A percentile compares a stretch with the other conserved stretches of the same genome.
Evolutionary conservation across 106 monocot species (phyloP).

Genomic region (Dioscorea alata): DNA sequence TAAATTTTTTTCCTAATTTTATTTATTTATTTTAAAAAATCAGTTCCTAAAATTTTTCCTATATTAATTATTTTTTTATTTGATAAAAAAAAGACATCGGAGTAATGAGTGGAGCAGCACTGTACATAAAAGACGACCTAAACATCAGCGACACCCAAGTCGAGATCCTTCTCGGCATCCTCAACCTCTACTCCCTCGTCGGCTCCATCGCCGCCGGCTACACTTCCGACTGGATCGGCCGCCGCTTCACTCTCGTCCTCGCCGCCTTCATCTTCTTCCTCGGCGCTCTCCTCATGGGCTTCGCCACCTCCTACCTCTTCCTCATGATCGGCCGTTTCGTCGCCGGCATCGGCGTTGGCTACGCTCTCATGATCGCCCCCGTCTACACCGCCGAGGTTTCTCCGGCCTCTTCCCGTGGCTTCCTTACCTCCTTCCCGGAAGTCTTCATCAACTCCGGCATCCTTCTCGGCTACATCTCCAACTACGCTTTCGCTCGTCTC

Average conservation of each 20-base stretch:
- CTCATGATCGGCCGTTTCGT: conserved; percentile 27
- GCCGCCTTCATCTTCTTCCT: conserved; percentile 22
- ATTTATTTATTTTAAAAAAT: neutral
- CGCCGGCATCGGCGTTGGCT: conserved; percentile 31
- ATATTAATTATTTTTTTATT: no score
- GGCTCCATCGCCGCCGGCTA: conserved; percentile 24
- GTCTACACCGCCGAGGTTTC: conserved; percentile 40
- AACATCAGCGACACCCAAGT: conserved; percentile 19
- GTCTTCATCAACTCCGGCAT: conserved; percentile 37
- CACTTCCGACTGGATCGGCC: conserved; percentile 28
- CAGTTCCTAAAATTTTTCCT: neutral
- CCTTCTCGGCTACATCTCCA: conserved; percentile 44
- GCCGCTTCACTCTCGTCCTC: conserved; percentile 22
- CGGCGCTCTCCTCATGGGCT: conserved; percentile 20
- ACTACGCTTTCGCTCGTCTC: conserved; percentile 28
- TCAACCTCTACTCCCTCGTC: conserved; percentile 21
- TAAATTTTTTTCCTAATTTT: no score
- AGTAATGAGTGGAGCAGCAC: conserved; percentile 24
- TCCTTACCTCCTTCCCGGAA: conserved; percentile 40
- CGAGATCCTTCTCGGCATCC: conserved; percentile 16
- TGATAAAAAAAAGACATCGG: conserved; percentile 9
- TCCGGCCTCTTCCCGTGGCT: conserved; percentile 25
- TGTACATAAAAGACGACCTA: conserved; percentile 28
- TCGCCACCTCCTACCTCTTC: conserved; percentile 22
- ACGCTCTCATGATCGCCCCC: conserved; percentile 42